These are phyloP conservation scores for Erysimum pusillum DNA, from an alignment of 441 rosid genomes.

Conservation along the genomic window DNA sequence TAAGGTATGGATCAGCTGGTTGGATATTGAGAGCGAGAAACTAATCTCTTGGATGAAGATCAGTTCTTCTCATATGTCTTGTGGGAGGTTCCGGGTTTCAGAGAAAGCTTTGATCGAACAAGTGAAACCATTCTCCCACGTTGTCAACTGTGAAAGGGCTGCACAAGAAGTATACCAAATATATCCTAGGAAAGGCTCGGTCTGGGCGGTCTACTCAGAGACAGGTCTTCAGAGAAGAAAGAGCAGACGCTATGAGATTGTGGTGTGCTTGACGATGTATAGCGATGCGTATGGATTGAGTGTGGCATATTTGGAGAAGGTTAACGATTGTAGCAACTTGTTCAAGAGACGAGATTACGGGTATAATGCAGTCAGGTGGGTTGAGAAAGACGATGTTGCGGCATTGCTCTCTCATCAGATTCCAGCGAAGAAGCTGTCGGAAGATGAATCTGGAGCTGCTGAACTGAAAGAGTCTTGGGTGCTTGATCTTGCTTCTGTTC, in stretches of 20 bases:
- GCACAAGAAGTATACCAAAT: constrained; percentile 79
- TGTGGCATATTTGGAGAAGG: constrained; percentile 86
- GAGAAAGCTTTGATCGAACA: constrained; percentile 53
- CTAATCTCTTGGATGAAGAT: constrained; percentile 59
- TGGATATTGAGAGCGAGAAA: constrained; percentile 62
- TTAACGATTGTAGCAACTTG: constrained; percentile 68
- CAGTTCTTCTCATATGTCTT: constrained; percentile 57
- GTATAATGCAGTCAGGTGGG: constrained; percentile 68
- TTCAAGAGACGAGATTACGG: constrained; percentile 81
- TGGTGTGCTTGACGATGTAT: constrained; percentile 68
- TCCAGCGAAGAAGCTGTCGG: constrained; percentile 76
- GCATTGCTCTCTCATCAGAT: constrained; percentile 82
- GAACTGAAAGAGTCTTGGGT: constrained; percentile 76
- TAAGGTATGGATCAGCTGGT: constrained; percentile 71
- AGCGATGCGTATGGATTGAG: constrained; percentile 81
- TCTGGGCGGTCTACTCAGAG: constrained; percentile 79
- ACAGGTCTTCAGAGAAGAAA: constrained; percentile 52
- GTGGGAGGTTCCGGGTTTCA: constrained; percentile 75
- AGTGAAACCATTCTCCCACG: constrained; percentile 72
- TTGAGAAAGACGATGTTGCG: constrained; percentile 61
- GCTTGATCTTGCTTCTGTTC: constrained; percentile 84
- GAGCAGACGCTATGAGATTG: constrained; percentile 59
- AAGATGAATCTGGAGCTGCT: constrained; percentile 58
- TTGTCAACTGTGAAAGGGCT: constrained; percentile 79
- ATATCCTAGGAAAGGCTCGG: constrained; percentile 84